Evolutionary conservation across 225 moss, liverwort and hornwort genomes (phyloP).

Genomic region (Pleurozium schreberi): DNA sequence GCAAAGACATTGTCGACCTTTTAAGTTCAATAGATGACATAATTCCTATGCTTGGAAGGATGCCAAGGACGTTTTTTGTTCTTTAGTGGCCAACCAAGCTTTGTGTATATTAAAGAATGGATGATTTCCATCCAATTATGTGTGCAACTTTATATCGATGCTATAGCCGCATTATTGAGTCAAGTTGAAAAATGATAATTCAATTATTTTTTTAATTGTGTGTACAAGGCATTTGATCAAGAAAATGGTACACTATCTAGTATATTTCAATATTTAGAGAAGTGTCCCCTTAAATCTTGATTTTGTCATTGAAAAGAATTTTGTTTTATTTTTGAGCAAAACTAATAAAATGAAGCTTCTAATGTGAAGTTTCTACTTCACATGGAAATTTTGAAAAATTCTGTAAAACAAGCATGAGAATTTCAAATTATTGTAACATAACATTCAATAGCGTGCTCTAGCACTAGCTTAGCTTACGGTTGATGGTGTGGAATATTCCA

Average conservation of each 20-base stretch:
- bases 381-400: background rate
- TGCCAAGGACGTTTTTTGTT: background rate
- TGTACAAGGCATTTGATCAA: background rate
- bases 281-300: background rate
- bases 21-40: too few species aligned
- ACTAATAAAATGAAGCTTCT: background rate
- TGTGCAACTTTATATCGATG: background rate
- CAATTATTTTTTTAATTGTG: background rate
- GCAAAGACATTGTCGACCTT: too few species aligned
- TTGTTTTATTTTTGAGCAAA: rapidly evolving
- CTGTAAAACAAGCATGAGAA: background rate
- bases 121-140: background rate
- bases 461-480: too few species aligned
- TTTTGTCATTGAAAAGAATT: background rate
- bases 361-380: background rate
- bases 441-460: too few species aligned
- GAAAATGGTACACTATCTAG: background rate
- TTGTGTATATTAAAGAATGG: background rate
- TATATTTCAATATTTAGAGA: background rate
- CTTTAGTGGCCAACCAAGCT: background rate
- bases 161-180: background rate
- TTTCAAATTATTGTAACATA: too few species aligned
- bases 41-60: background rate
- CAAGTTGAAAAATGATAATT: background rate
- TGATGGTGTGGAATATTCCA: too few species aligned